Evolutionary conservation across 192 early-diverging fungal genomes (phyloP).

Genomic region (Rhizoclosmatium globosum): DNA sequence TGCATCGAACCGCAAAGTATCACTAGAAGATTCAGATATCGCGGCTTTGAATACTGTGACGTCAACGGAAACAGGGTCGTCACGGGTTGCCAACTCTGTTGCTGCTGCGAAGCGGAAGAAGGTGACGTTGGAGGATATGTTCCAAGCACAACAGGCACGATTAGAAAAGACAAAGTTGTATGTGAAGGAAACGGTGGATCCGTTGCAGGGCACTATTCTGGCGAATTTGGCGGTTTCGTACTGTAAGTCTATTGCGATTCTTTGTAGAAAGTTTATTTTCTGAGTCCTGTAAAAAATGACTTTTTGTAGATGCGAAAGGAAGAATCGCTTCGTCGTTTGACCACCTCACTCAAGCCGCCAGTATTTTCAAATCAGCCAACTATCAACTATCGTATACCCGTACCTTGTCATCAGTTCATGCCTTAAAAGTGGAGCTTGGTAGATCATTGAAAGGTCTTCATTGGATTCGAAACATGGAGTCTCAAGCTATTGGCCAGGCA

Average conservation of each 20-base stretch:
- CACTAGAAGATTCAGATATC: neutral
- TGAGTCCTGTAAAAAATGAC: conserved; percentile 19
- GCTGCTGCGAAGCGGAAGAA: neutral
- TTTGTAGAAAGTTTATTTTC: no score
- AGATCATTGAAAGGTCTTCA: conserved; percentile 44
- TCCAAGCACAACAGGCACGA: conserved; percentile 7
- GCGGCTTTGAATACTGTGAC: neutral
- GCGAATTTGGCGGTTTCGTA: conserved; percentile 24
- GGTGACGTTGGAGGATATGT: neutral
- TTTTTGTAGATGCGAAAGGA: conserved; percentile 43
- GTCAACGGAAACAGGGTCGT: conserved; percentile 27
- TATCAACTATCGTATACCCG: conserved; percentile 27
- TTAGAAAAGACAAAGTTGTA: neutral
- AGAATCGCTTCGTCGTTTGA: conserved; percentile 43
- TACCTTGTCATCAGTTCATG: conserved; percentile 36
- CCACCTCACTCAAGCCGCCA: conserved; percentile 37
- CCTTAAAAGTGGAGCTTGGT: conserved; percentile 46
- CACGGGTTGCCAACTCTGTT: conserved; percentile 19
- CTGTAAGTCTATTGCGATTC: conserved; percentile 7
- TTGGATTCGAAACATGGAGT: conserved; percentile 55
- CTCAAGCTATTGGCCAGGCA: conserved; percentile 44
- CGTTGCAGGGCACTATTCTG: conserved; percentile 14
- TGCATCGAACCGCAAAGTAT: neutral
- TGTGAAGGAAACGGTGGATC: conserved; percentile 5
- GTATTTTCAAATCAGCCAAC: conserved; percentile 41